Evolutionary conservation across 768 basidiomycete genomes (phyloP), one percentile per base, ranked within the genome.

Genomic region (Saitozyma podzolica): DNA sequence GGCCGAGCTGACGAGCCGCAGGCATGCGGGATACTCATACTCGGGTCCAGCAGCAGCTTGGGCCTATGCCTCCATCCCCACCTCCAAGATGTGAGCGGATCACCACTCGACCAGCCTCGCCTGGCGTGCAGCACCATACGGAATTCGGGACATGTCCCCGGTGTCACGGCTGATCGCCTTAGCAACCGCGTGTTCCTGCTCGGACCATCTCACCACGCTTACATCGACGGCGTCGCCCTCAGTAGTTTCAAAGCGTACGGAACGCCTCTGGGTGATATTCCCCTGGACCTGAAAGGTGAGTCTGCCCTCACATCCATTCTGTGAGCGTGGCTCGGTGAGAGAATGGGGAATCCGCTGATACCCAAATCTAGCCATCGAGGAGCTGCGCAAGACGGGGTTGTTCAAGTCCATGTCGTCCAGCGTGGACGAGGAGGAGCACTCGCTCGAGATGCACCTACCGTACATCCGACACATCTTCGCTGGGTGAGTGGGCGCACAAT

Each of bases 361-460:
- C 39, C 14, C 14, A 17, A 47, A 0, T 66, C 94, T 29, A 29
- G 92, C 86, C 1, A 86, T 90, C 61, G 76, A 82, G 8, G 85
- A 90, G 68, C 83, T 95, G 19, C 81, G 82, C 39, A 80, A 79
- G 3, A 89, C 89, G 0, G 86, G 86, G 1, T 80, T 86, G 58
- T 98, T 98, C 69, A 83, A 84, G 43, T 80, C 83, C 9, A 87
- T 99, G 86, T 81, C 80, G 16, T 67, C 83, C 2, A 70, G 81
- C 1, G 86, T 86, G 2, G 96, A 99, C 74, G 92, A 93, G 79
- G 91, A 88, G 39, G 96, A 99, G 73, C 96, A 99, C 77, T 94
- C 91, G 74, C 86, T 99, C 58, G 96, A 99, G 81, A 94, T 99
- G 91, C 94, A 98, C 72, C 84, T 98, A 16, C 93, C 95, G n/a